phyloP scores from a whole-genome alignment of 345 rosid genomes.

The Eucalyptus regnans region DNA sequence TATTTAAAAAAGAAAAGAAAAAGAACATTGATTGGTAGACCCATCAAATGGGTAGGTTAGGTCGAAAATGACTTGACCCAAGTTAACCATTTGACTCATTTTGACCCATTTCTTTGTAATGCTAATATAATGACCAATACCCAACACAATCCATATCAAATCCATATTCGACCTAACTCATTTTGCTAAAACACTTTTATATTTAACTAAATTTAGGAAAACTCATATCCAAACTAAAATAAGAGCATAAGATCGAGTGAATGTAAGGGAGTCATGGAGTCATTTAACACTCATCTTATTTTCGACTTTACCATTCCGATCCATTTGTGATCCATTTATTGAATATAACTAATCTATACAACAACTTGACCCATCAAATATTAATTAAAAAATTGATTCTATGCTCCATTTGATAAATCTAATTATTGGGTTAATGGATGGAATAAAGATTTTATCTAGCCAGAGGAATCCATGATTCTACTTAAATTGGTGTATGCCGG shows the following conservation, averaged over 20 bases:
- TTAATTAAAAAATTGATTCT: too few relatives aligned
- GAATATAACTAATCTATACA: too few relatives aligned
- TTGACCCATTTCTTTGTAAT: background rate
- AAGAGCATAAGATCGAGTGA: background rate
- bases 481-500: too few relatives aligned
- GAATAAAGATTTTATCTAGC: background rate
- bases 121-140: too few relatives aligned
- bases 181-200: too few relatives aligned
- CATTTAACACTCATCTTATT: too few relatives aligned
- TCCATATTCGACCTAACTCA: rapidly evolving
- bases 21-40: background rate
- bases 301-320: background rate
- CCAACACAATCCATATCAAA: background rate
- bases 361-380: background rate
- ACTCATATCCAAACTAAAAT: too few relatives aligned
- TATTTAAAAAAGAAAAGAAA: too few relatives aligned
- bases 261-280: background rate
- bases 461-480: background rate
- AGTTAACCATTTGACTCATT: background rate
- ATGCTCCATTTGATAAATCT: too few relatives aligned
- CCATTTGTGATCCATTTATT: too few relatives aligned
- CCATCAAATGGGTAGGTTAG: rapidly evolving
- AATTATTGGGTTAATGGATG: background rate
- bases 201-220: too few relatives aligned
- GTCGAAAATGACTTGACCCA: background rate